Percentiles rank a stretch among this genome's conserved stretches.
Conservation (phyloP, 441 rosid genomes). For the Daphne laureola region DNA sequence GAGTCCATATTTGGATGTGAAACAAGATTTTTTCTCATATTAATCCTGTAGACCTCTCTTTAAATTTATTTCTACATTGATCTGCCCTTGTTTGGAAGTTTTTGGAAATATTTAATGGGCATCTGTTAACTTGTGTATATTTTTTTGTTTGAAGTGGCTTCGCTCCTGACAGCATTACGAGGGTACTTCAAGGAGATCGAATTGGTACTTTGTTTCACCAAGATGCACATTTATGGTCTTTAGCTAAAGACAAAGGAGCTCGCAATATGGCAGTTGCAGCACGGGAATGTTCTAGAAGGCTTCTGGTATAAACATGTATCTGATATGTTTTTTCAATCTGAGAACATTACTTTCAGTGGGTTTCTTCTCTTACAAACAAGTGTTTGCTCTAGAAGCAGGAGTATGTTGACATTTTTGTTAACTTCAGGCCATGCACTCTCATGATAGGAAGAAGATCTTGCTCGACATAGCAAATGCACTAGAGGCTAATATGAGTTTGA, state of each 20-base stretch:
- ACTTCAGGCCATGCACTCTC: constrained; percentile 66
- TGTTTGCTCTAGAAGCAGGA: constrained; percentile 1
- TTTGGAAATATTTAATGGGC: background rate
- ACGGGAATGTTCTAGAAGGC: constrained; percentile 88
- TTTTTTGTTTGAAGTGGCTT: constrained; percentile 52
- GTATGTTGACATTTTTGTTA: constrained; percentile 15
- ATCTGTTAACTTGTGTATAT: background rate
- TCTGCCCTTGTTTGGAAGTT: background rate
- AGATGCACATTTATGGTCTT: constrained; percentile 71
- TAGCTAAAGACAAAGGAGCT: constrained; percentile 41
- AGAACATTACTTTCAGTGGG: background rate
- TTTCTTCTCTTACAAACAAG: constrained; percentile 2
- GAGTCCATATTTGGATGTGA: too few relatives aligned
- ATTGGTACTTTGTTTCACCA: constrained; percentile 88
- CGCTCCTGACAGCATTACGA: constrained; percentile 61
- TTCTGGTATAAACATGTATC: constrained; percentile 56
- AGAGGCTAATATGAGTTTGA: constrained; percentile 47
- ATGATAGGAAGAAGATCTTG: constrained; percentile 69
- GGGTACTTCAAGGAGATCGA: constrained; percentile 76
- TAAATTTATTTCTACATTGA: too few relatives aligned
- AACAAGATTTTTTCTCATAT: too few relatives aligned
- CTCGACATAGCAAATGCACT: constrained; percentile 77
- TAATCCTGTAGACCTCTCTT: too few relatives aligned
- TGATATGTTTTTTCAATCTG: constrained; percentile 3
- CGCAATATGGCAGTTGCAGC: constrained; percentile 96